Percentiles rank a stretch among this genome's conserved stretches.
Conservation (phyloP, 192 early-diverging fungal species). For the Mortierella hygrophila region DNA sequence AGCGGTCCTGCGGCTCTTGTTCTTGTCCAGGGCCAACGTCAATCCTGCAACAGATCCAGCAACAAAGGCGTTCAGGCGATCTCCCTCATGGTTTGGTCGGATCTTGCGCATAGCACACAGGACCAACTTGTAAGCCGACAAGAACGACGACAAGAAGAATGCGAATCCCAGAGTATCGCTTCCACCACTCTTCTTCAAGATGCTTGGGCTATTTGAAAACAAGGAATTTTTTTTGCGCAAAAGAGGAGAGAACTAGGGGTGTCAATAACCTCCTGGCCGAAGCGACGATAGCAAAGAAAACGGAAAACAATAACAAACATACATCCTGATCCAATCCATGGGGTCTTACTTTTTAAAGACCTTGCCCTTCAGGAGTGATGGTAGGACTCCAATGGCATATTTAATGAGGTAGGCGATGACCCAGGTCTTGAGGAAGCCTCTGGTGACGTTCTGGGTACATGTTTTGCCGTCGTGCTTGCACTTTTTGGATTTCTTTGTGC, state of each 20-base stretch:
- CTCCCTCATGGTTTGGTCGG: constrained; percentile 55
- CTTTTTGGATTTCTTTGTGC: constrained; percentile 21
- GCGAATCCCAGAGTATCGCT: constrained; percentile 76
- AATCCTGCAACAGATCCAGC: constrained; percentile 74
- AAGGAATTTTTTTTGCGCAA: background rate
- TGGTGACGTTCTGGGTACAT: constrained; percentile 72
- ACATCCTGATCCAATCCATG: background rate
- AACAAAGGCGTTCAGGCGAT: constrained; percentile 71
- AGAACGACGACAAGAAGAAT: constrained; percentile 72
- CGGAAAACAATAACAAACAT: background rate
- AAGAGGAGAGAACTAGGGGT: background rate
- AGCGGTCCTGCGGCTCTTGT: constrained; percentile 68
- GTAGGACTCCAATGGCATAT: constrained; percentile 66
- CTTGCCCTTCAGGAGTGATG: constrained; percentile 66
- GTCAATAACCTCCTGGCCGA: background rate
- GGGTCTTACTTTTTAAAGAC: constrained; percentile 62
- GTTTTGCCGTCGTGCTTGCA: constrained; percentile 76
- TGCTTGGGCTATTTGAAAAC: constrained; percentile 49
- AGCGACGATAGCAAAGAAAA: background rate
- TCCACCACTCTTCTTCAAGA: constrained; percentile 62
- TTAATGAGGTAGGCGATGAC: constrained; percentile 72
- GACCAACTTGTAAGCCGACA: constrained; percentile 73
- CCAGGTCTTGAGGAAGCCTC: constrained; percentile 75
- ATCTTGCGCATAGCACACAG: constrained; percentile 70
- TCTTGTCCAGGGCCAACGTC: constrained; percentile 71